These are phyloP conservation scores for Boletus reticuloceps DNA, from an alignment of 768 basidiomycete species.

Conservation along the genomic window DNA sequence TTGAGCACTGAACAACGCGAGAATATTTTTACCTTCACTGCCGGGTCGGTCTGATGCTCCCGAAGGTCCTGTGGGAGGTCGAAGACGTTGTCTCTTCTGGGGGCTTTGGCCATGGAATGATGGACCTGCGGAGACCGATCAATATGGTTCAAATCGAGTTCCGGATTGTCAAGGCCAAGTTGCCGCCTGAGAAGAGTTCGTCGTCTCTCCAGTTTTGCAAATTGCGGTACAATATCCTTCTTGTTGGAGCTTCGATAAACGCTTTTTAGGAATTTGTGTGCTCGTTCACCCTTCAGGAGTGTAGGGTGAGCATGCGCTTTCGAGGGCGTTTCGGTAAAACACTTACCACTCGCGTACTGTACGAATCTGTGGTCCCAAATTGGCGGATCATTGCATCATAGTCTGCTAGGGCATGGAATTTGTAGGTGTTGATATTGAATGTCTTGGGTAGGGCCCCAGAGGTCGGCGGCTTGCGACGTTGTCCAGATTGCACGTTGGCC, in stretches of 20 bases:
- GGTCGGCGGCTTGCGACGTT: neutral
- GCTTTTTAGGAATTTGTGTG: slow-evolving; percentile 15
- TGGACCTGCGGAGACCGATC: neutral
- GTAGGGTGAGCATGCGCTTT: too few species aligned
- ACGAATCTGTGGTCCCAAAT: too few species aligned
- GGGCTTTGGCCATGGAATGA: neutral
- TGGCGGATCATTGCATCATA: slow-evolving; percentile 13
- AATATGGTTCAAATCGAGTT: neutral
- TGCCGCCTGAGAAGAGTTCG: slow-evolving; percentile 1
- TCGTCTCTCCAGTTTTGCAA: slow-evolving; percentile 10
- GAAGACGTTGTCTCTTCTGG: neutral
- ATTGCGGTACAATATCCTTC: neutral
- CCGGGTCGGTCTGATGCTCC: slow-evolving; percentile 7
- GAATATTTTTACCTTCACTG: slow-evolving; percentile 1
- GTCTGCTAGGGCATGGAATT: slow-evolving; percentile 28
- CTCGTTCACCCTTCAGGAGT: neutral
- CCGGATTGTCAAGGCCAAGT: neutral
- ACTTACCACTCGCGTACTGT: too few species aligned
- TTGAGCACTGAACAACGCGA: too few species aligned
- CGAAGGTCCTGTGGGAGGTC: neutral
- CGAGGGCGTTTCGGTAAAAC: too few species aligned
- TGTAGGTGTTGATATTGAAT: slow-evolving; percentile 29
- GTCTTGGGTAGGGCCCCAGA: neutral
- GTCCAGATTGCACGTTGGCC: neutral
- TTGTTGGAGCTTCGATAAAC: slow-evolving; percentile 26